These are phyloP conservation scores for Fusarium agapanthi DNA, from an alignment of 2,329 filamentous ascomycete species.

Conservation along the genomic window DNA sequence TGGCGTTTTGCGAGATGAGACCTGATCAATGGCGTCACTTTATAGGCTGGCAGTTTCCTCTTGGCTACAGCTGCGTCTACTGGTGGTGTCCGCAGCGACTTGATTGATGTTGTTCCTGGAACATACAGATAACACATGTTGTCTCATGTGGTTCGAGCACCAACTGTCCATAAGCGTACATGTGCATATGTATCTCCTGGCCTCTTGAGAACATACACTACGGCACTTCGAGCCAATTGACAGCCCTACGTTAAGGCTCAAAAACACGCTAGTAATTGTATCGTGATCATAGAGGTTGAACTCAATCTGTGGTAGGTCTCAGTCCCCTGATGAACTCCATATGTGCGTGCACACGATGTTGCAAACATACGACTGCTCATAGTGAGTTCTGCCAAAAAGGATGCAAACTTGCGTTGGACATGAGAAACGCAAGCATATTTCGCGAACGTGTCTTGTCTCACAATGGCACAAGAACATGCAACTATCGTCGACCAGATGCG, in stretches of 20 bases:
- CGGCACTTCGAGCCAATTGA: background rate
- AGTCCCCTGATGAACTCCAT: background rate
- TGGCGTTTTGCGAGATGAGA: background rate
- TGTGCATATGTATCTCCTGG: background rate
- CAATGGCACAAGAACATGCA: background rate
- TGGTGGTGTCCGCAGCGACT: background rate
- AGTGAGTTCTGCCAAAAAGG: background rate
- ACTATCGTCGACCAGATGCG: background rate
- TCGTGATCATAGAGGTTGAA: background rate
- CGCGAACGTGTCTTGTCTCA: background rate
- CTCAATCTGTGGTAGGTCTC: background rate
- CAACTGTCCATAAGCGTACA: background rate
- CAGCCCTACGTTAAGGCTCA: background rate
- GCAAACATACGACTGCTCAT: constrained; percentile 2
- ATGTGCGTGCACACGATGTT: background rate
- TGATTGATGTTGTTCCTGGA: background rate
- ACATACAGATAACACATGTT: background rate
- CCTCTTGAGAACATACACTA: background rate
- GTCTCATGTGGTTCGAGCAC: background rate
- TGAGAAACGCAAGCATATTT: too few species aligned
- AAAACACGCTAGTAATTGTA: background rate
- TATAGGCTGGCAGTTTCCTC: background rate
- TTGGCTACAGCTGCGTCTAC: background rate
- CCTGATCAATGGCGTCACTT: constrained; percentile 11
- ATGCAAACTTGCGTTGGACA: background rate